Base-by-base conservation (phyloP, 257 asterid genomes). In the Solanum sejunctum region DNA sequence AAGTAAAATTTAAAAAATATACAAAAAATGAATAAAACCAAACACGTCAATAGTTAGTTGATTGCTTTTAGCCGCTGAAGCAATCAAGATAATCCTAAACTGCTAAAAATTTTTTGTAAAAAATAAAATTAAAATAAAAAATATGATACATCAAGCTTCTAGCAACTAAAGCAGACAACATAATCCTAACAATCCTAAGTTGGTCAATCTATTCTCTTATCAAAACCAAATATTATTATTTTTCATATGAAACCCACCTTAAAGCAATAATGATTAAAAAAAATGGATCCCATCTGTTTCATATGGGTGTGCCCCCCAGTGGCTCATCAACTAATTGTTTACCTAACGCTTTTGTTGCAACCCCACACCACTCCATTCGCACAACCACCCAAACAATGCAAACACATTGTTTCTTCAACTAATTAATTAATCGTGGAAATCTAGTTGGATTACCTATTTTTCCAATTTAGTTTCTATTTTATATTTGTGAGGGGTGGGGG, bases 281-380 rank as follows among this genome's bases (percentile, higher is more conserved):
- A 71, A 56, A 32, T 72, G 75, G 84, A 88, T 86, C 87, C 84
- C 88, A 82, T 84, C 87, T 75, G 60, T 78, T 82, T 75, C 90
- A 87, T 84, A 84, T 82, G 89, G 87, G 88, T 23, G 32, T 87
- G 88, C 84, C 86, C 79, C 88, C 85, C 57, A 83, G 79, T 49
- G 82, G 43, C 45, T 23, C 15, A 49, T 49, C 82, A 77, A 77
- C 82, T 23, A 49, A 77, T 52, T 77, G 81, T 83, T 51, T 41
- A 83, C 81, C 85, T 69, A 83, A 52, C 79, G 63, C 55, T 61
- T 51, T 69, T 77, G 85, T 83, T 75, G 81, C 45, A 28, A 23
- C 80, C 81, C 69, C 85, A 52, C 80, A 83, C 5, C 23, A 47
- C 51, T 83, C 61, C 52, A 66, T 32, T 83, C 16, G 26, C 81